Base-by-base conservation (phyloP, 495 filamentous ascomycete species). In the Xylaria sp. region DNA sequence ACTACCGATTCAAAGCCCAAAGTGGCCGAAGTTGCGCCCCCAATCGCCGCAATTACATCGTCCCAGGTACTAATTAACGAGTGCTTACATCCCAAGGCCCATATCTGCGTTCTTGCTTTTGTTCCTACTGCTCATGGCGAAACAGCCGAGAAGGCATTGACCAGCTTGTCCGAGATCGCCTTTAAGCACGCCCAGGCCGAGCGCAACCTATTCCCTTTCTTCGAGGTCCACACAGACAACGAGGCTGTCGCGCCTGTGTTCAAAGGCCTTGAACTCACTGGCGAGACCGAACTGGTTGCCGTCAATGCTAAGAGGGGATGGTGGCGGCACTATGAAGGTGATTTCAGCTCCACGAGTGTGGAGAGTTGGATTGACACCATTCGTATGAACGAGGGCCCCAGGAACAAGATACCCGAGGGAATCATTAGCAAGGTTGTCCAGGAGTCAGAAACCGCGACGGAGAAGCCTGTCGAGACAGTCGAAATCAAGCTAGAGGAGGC, bases 341-440 rank as follows among this genome's bases (percentile, higher is more conserved):
- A 90, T 29, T 93, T 89, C 71, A 85, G 83, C 14, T 77, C 86
- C 40, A 84, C 85, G 41, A 85, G 85, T 12, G 81, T 98, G 44
- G 93, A 97, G 80, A 82, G 84, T 65, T 98, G 94, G 94, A 86
- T 98, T 71, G 96, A 99, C 78, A 88, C 86, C 3, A 93, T 98
- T 72, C 88, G 92, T 31, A 83, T 99, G 77, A 93, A 94, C 57
- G 97, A 97, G 74, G 91, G 92, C 7, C 79, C 86, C 26, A 97
- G 95, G 85, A 86, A 90, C 79, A 93, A 90, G 83, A 74, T 98
- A 50, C 94, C 95, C 5, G 92, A 91, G 57, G 90, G 88, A 12
- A 72, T 97, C 48, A 80, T 97, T 46, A 87, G 85, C 11, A 77
- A 93, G 67, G 76, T 91, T 35, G 86, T 81, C 31, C 86, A 88